Base-by-base conservation (phyloP, 768 basidiomycete species). In the Solioccasus polychromus region DNA sequence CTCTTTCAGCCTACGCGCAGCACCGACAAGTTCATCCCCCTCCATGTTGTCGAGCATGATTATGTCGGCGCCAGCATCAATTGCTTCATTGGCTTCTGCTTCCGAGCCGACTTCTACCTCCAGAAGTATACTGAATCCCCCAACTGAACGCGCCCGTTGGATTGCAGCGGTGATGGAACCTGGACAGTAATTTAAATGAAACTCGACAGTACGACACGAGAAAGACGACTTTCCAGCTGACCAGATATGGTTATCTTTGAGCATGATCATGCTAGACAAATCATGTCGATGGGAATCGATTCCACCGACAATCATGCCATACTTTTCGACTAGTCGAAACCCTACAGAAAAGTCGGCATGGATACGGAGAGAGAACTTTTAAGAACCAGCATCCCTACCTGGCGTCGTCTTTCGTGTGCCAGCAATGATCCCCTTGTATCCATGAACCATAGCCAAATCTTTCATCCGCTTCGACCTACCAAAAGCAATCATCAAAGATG, bases 211-310 rank as follows among this genome's bases (percentile, higher is more conserved):
- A 45, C 4, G 25, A 22, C 24, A 34, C 18, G 6, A 10, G 17
- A 4, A 37, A 28, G 20, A 31, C 29, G 23, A 52, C 75, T 50
- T 60, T 85, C 93, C 93, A 34, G 85, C 88, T 3, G 93, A 95
- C 94, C 93, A 97, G 61, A 98, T 90, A 63, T 99, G 96, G 63
- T 99, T 99, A 59, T 99, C 96, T 68, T 98, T 98, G 59, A 99
- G 80, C 96, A 99, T 99, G 61, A 99, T 94, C 96, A 99, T 98
- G 63, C 88, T 90, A 23, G 90, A 93, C n/a, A 98, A 76, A 66
- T 98, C 94, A 55, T 96, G 86, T 19, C 96, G 81, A 71, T 99
- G 96, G 8, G 90, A 72, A 63, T 99, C 95, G 57, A 97, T 87
- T 6, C 96, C 96, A 15, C 96, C 96, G 12, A 98, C 91, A 35